Percentiles rank a stretch among this genome's conserved stretches.
phyloP scores from a whole-genome alignment of 306 rosid genomes.

The Sesbania bispinosa region DNA sequence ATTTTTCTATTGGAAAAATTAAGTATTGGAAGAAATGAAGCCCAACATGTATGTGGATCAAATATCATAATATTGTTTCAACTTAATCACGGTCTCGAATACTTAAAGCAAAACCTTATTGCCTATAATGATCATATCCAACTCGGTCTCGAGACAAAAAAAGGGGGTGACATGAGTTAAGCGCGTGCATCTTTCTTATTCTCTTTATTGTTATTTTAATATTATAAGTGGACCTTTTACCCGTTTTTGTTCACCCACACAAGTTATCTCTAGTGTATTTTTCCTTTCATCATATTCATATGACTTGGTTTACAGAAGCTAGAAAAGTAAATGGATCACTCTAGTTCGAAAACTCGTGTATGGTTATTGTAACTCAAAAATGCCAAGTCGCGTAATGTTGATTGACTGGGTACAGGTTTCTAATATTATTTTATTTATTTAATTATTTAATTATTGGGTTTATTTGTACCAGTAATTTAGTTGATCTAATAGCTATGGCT shows the following conservation, averaged over 20 bases:
- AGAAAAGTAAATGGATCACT: neutral
- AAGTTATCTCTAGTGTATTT: neutral
- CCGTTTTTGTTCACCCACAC: neutral
- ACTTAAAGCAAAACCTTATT: too few relatives aligned
- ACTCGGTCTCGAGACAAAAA: too few relatives aligned
- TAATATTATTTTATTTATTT: too few relatives aligned
- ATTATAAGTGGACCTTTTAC: neutral
- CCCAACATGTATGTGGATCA: too few relatives aligned
- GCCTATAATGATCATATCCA: too few relatives aligned
- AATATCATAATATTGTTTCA: too few relatives aligned
- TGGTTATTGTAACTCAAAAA: conserved; percentile 4
- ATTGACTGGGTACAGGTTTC: conserved; percentile 10
- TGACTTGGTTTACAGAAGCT: neutral
- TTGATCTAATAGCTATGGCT: neutral
- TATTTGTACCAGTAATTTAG: neutral
- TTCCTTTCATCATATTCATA: neutral
- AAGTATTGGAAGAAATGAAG: too few relatives aligned
- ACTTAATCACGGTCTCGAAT: too few relatives aligned
- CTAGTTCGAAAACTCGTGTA: neutral
- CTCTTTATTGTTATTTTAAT: neutral
- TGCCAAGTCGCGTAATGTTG: neutral
- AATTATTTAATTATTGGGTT: neutral
- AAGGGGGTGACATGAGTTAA: too few relatives aligned
- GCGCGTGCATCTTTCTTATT: too few relatives aligned
- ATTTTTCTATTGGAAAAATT: too few relatives aligned